Base-by-base conservation (phyloP, 2,329 filamentous ascomycete genomes). In the Elsinoe ampelina region DNA sequence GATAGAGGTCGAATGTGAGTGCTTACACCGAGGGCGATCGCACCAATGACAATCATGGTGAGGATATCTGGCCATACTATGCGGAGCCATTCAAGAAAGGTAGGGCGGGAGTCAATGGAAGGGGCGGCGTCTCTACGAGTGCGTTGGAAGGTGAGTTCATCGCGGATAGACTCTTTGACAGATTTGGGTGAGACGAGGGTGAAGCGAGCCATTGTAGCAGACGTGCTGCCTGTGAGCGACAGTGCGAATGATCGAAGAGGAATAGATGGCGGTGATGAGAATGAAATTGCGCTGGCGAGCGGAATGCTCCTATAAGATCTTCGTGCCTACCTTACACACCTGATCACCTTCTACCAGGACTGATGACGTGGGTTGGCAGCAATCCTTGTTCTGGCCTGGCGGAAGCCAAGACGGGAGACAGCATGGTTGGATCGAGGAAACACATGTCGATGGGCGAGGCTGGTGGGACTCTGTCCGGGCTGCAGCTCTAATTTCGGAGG, bases 21-120 rank as follows among this genome's bases (percentile, higher is more conserved):
- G 71, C 77, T 66, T 75, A 87, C 83, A 58, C 83, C 84, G 0
- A 88, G 75, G 13, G 84, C 84, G 48, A 87, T 71, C 11, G 77
- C 80, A 8, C 85, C 84, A 77, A 88, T 80, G 20, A 73, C 67
- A 7, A 74, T 72, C 83, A 88, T 87, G 32, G 83, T 86, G 17
- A 85, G 54, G 54, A 88, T 78, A 64, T 88, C 85, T 11, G 86
- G 70, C 76, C 80, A 83, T 3, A 82, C 85, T 12, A 50, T 30
- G 10, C 45, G 45, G 10, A 50, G 45, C 45, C 45, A 50, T 22
- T 50, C 45, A 22, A 50, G 13, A 22, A 50, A 50, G 3, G 22
- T 50, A 50, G 45, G 45, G 12, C 45, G 45, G 20, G 45, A 26
- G 26, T 50, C 45, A 12, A 15, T 17, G 26, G 20, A 13, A 17